Evolutionary conservation across 306 rosid genomes (phyloP), one percentile per base, ranked within the genome.

Genomic region (Rosa lucieae): DNA sequence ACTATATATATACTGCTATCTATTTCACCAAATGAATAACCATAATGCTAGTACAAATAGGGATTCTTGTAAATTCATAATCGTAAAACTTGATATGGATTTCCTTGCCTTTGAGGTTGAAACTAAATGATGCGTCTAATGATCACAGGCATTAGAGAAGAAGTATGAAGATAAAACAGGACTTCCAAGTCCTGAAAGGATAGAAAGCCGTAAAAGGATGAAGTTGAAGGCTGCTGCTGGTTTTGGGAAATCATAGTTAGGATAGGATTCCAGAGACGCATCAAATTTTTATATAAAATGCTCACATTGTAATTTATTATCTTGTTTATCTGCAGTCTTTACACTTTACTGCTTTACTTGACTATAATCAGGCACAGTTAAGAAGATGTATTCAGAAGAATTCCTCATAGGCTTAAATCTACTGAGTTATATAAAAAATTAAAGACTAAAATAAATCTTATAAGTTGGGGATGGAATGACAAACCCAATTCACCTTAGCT

Each of bases 121-220:
- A 68, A 53, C 6, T 17, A 61, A 56, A 81, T 52, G 14, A 10
- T 70, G 71, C 77, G 32, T 32, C 8, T 44, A 81, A 62, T 77
- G 42, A 65, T 83, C 72, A 46, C 90, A 94, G 99, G 90, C 90
- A 73, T 72, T 94, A 51, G 99, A 94, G 87, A 89, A 82, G 84
- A 90, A 84, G 86, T 91, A 94, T 3, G 94, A 92, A 82, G 87
- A 67, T 52, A 53, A 72, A 75, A 89, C 92, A 75, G 97, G 94
- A 83, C 61, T 86, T 7, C 85, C 88, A 58, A 92, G 97, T 72
- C 98, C 97, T 74, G 99, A 94, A 87, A 92, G 83, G 88, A 75
- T 94, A 29, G 90, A 87, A 83, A 82, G 80, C 75, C 87, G 77
- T 47, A 70, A 79, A 78, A 81, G 71, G 75, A 89, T 82, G 87